Conservation (phyloP, 208 protist species). For the Trypanosoma avium region DNA sequence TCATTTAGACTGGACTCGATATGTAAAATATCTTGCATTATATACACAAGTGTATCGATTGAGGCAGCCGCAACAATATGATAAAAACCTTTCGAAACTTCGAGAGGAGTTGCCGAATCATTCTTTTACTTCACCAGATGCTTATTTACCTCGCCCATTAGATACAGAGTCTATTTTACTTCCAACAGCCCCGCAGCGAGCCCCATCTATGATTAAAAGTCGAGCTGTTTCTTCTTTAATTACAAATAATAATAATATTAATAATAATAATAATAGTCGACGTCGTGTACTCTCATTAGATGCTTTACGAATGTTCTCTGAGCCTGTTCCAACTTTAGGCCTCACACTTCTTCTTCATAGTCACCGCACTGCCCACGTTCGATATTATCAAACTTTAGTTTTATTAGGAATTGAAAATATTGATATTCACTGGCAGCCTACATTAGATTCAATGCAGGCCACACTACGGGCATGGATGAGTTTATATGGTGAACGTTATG, state of each 20-base stretch:
- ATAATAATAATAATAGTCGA: background rate
- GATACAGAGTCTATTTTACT: background rate
- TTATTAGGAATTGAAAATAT: conserved; percentile 76
- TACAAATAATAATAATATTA: background rate
- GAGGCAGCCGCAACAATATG: conserved; percentile 2
- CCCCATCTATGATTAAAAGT: background rate
- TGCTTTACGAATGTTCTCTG: too few relatives aligned
- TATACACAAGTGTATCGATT: conserved; percentile 51
- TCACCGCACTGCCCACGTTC: conserved; percentile 77
- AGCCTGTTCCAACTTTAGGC: conserved; percentile 79
- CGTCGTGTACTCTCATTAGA: conserved; percentile 24
- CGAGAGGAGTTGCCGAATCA: background rate
- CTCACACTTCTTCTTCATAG: conserved; percentile 71
- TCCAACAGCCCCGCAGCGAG: background rate
- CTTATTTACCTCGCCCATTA: conserved; percentile 22
- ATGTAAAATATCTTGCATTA: conserved; percentile 86
- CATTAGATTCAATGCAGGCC: conserved; percentile 32
- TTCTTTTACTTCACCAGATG: conserved; percentile 12
- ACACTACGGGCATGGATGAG: conserved; percentile 58
- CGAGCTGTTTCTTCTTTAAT: background rate
- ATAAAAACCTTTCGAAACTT: background rate
- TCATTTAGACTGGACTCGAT: conserved; percentile 65
- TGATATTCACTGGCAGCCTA: conserved; percentile 66
- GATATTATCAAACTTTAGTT: conserved; percentile 75
- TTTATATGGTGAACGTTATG: conserved; percentile 78